Evolutionary conservation across 768 basidiomycete genomes (phyloP).

Genomic region (Krasilnikovozyma curviuscula): DNA sequence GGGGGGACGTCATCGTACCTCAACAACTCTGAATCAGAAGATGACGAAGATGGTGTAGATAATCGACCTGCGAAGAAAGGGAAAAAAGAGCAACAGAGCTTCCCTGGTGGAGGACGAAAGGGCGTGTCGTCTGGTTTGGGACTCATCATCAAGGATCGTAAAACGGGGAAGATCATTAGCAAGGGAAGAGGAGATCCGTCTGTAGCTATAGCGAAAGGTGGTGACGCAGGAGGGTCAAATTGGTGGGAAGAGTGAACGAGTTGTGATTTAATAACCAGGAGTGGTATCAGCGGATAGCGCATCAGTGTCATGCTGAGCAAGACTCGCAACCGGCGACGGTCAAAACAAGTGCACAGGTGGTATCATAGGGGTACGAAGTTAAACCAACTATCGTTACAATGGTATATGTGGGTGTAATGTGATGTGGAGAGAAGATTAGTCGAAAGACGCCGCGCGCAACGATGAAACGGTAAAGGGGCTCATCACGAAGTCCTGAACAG

Average conservation of each 20-base stretch:
- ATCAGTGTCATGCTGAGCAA: no score
- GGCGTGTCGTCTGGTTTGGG: slow-evolving; percentile 34
- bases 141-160: slow-evolving; percentile 13
- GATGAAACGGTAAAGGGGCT: no score
- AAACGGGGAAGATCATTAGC: slow-evolving; percentile 1
- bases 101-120: slow-evolving; percentile 40
- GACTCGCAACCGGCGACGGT: no score
- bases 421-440: no score
- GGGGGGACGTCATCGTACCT: slow-evolving; percentile 9
- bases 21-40: slow-evolving; percentile 10
- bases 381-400: no score
- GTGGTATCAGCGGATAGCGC: no score
- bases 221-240: slow-evolving; percentile 19
- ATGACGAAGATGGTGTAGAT: slow-evolving; percentile 14
- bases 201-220: slow-evolving; percentile 7
- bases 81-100: slow-evolving; percentile 12
- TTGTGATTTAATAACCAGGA: no score
- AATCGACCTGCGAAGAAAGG: slow-evolving; percentile 6
- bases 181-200: not conserved
- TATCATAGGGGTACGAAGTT: no score
- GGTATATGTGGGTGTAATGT: no score
- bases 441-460: no score
- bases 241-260: slow-evolving; percentile 13
- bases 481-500: no score
- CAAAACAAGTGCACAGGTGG: no score